Conservation (phyloP, 805 yeast genomes). For the Wickerhamomyces strasburgensis region DNA sequence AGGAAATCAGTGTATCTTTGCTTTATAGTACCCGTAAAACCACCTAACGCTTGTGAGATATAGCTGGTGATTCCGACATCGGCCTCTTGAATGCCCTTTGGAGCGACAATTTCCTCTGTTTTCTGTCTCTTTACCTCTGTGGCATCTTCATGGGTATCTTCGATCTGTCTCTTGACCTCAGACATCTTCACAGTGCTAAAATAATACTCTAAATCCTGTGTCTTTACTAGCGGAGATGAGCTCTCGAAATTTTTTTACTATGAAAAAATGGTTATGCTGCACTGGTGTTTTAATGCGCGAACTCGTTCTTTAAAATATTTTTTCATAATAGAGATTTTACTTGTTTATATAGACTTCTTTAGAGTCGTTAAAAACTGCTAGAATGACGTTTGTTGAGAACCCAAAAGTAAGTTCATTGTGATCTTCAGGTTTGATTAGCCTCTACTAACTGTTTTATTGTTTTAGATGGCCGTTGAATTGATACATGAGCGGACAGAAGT, state of each 20-base stretch:
- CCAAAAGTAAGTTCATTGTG: constrained; percentile 7
- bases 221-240: constrained; percentile 4
- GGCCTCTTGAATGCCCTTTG: constrained; percentile 51
- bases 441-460: constrained; percentile 3
- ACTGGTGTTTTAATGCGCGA: no score
- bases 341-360: no score
- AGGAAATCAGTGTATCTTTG: constrained; percentile 90
- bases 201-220: not conserved
- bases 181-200: constrained; percentile 7
- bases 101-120: constrained; percentile 5
- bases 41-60: constrained; percentile 47
- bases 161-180: constrained; percentile 21
- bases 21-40: constrained; percentile 77
- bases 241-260: constrained; percentile 14
- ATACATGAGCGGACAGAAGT: constrained; percentile 11
- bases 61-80: constrained; percentile 88
- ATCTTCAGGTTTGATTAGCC: not conserved
- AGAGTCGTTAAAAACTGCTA: not conserved
- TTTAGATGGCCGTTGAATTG: constrained; percentile 12
- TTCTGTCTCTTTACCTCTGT: constrained; percentile 20
- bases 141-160: constrained; percentile 10
- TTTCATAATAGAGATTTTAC: no score
- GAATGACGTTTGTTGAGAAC: constrained; percentile 12
- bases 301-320: no score
- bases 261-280: no score